Percentiles rank a stretch among this genome's conserved stretches.
phyloP scores from a whole-genome alignment of 1,284 basidiomycete species.

The Trichosporon inkin region DNA sequence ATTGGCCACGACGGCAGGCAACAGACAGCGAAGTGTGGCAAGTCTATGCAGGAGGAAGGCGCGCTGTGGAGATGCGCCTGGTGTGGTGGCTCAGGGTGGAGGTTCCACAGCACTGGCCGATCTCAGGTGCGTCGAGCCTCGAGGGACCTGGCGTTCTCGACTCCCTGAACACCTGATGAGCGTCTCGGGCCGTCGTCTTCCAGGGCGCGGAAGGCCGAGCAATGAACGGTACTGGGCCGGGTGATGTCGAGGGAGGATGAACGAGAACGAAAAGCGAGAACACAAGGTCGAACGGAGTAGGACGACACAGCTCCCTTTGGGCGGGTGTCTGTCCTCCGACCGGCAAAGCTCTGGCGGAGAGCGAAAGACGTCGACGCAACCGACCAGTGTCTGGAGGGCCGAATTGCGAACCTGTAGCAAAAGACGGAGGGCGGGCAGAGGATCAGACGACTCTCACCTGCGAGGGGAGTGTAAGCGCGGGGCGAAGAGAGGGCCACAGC shows the following conservation, averaged over 20 bases:
- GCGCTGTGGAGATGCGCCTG: not conserved
- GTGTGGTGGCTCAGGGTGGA: not conserved
- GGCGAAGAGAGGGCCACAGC: not conserved
- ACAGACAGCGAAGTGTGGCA: too few species aligned
- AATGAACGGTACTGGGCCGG: not conserved
- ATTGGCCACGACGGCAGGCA: too few species aligned
- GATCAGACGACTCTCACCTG: not conserved
- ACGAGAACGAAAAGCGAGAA: not conserved
- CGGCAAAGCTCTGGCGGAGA: too few species aligned
- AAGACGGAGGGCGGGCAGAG: not conserved
- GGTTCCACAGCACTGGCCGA: not conserved
- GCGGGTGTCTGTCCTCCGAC: too few species aligned
- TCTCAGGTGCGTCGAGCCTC: not conserved
- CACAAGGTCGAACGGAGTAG: too few species aligned
- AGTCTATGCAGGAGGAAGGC: not conserved
- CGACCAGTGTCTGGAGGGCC: not conserved
- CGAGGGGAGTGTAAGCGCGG: too few species aligned
- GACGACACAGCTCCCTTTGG: too few species aligned
- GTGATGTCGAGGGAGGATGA: not conserved
- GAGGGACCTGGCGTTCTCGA: not conserved
- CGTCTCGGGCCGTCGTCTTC: not conserved
- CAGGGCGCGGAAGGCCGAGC: not conserved
- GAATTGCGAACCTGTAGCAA: not conserved
- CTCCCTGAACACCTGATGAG: not conserved
- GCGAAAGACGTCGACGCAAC: not conserved